A percentile compares a stretch with the other conserved stretches of the same genome.
These are phyloP conservation scores for Didymella pinodella DNA, from an alignment of 2,329 filamentous ascomycete species.

Conservation along the genomic window DNA sequence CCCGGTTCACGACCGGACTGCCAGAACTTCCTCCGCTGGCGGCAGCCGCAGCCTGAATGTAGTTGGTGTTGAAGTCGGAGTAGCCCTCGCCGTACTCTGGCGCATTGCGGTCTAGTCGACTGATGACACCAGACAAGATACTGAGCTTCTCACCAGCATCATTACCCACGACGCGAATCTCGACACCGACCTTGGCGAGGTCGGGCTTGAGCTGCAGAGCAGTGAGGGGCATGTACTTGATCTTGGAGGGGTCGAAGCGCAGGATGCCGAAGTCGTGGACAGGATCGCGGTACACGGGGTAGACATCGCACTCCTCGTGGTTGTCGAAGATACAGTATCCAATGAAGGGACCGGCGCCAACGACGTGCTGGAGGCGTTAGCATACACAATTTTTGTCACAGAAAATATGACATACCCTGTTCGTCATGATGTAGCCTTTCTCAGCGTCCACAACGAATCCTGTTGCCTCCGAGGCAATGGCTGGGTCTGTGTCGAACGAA, in stretches of 20 bases:
- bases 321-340: conserved; percentile 99
- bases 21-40: conserved; percentile 98
- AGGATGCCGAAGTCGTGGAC: conserved; percentile 99
- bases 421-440: conserved; percentile 71
- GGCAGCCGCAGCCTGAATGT: conserved; percentile 97
- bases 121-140: conserved; percentile 97
- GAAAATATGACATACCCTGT: conserved; percentile 48
- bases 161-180: conserved; percentile 97
- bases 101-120: conserved; percentile 92
- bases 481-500: conserved; percentile 96
- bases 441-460: conserved; percentile 97
- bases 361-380: conserved; percentile 73
- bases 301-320: conserved; percentile 94
- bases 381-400: not conserved
- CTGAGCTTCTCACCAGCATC: conserved; percentile 98
- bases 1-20: conserved; percentile 94
- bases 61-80: conserved; percentile 95
- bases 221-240: conserved; percentile 94
- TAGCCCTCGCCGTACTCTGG: conserved; percentile 96
- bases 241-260: conserved; percentile 91
- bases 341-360: conserved; percentile 95
- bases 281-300: conserved; percentile 95
- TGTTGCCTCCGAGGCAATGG: conserved; percentile 92
- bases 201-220: conserved; percentile 84
- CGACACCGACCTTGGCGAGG: conserved; percentile 84